Conservation (phyloP, 2,329 filamentous ascomycete genomes). For the Arthrobotrys sinensis region DNA sequence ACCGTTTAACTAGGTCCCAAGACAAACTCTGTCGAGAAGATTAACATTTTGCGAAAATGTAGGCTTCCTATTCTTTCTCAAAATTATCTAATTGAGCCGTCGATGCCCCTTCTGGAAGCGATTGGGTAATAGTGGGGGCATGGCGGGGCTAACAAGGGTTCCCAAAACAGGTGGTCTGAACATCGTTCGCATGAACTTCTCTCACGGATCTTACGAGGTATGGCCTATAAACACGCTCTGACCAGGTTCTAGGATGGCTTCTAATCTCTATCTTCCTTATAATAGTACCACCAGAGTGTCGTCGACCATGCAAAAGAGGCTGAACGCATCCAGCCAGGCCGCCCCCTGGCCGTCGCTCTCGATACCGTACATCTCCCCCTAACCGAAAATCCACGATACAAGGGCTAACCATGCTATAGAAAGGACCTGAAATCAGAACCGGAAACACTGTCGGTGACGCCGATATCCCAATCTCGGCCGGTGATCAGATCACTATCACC, state of each 20-base stretch:
- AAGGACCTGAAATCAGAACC: conserved; percentile 89
- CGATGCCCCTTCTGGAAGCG: conserved; percentile 8
- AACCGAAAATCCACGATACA: not conserved
- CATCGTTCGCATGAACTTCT: conserved; percentile 99
- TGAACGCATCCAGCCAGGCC: conserved; percentile 81
- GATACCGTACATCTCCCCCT: conserved; percentile 71
- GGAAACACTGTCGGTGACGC: conserved; percentile 79
- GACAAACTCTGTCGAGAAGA: conserved; percentile 97
- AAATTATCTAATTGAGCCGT: not conserved
- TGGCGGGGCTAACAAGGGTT: conserved; percentile 52
- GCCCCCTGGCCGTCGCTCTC: conserved; percentile 94
- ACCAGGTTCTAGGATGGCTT: not conserved
- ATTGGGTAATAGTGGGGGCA: conserved; percentile 42
- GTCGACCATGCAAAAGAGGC: conserved; percentile 95
- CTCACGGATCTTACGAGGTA: conserved; percentile 87
- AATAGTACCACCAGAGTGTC: conserved; percentile 93
- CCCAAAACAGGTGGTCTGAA: conserved; percentile 81
- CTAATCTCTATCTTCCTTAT: conserved; percentile 6
- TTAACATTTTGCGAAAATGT: conserved; percentile 89
- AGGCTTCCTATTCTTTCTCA: conserved; percentile 59
- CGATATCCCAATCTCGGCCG: conserved; percentile 85
- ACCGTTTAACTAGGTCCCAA: conserved; percentile 78
- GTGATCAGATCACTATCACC: conserved; percentile 92
- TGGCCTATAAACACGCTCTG: conserved; percentile 31
- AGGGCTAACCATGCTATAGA: conserved; percentile 68